phyloP scores from a whole-genome alignment of 2,329 filamentous ascomycete genomes.

The Fusarium bactridioides region DNA sequence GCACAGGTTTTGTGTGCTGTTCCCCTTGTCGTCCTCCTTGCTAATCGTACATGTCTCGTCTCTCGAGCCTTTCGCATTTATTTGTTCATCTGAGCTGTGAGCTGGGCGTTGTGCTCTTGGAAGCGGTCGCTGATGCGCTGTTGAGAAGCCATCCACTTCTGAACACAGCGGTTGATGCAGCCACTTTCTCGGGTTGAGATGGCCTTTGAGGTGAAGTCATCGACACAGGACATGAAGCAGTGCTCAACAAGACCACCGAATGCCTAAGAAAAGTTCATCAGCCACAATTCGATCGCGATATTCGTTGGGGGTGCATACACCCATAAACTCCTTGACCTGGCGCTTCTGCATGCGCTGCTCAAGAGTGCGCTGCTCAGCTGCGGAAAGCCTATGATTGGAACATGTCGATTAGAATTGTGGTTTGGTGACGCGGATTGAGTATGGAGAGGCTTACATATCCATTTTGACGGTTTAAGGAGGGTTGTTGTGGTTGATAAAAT shows the following conservation, averaged over 20 bases:
- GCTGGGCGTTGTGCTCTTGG: conserved; percentile 73
- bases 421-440: too few relatives aligned
- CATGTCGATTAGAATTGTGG: conserved; percentile 11
- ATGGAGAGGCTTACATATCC: conserved; percentile 40
- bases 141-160: conserved; percentile 93
- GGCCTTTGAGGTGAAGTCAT: conserved; percentile 98
- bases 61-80: conserved; percentile 4
- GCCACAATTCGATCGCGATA: not conserved
- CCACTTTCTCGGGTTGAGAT: conserved; percentile 86
- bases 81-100: conserved; percentile 60
- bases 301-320: conserved; percentile 66
- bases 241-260: conserved; percentile 67
- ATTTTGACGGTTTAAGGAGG: conserved; percentile 35
- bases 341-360: conserved; percentile 95
- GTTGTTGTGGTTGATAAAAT: conserved; percentile 9
- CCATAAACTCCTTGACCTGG: conserved; percentile 99
- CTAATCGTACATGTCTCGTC: conserved; percentile 35
- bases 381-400: conserved; percentile 64
- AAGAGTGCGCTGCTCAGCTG: conserved; percentile 89
- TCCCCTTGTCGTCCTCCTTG: conserved; percentile 6
- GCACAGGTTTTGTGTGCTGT: not conserved
- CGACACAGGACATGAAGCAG: conserved; percentile 97
- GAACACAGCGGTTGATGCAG: conserved; percentile 93
- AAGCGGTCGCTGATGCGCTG: conserved; percentile 93
- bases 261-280: conserved; percentile 38